Evolutionary conservation across 192 early-diverging fungal species (phyloP).

Genomic region (Coemansia sp.): DNA sequence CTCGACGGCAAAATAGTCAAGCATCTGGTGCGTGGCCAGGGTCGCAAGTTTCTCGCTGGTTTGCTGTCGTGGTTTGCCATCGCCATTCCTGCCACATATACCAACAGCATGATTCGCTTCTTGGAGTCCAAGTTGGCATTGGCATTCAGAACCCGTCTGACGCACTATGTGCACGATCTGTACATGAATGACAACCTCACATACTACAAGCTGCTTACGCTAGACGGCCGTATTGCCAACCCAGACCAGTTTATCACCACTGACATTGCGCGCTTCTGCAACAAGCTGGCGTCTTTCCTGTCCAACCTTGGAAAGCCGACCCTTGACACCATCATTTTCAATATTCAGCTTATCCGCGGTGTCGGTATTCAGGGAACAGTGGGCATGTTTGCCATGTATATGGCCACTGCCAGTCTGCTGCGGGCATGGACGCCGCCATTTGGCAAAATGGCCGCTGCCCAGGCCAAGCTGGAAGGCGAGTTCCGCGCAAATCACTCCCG

Average conservation of each 20-base stretch:
- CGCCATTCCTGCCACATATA: conserved; percentile 94
- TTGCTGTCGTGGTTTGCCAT: conserved; percentile 90
- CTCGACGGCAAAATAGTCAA: conserved; percentile 94
- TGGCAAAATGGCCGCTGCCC: conserved; percentile 89
- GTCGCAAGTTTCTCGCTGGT: conserved; percentile 73
- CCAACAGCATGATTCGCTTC: conserved; percentile 89
- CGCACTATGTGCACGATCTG: conserved; percentile 84
- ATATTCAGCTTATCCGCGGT: conserved; percentile 80
- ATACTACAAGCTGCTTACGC: conserved; percentile 89
- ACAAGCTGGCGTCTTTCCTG: conserved; percentile 81
- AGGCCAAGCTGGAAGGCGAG: conserved; percentile 89
- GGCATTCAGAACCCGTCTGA: conserved; percentile 84
- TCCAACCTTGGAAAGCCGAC: conserved; percentile 94
- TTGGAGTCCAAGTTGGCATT: conserved; percentile 63
- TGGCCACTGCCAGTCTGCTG: conserved; percentile 75
- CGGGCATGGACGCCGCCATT: conserved; percentile 91
- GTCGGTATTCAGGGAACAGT: conserved; percentile 86
- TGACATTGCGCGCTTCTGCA: conserved; percentile 91
- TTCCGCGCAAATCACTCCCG: conserved; percentile 94
- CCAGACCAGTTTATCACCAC: conserved; percentile 88
- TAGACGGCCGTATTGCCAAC: conserved; percentile 88
- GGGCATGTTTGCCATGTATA: conserved; percentile 76
- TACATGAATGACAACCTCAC: conserved; percentile 88
- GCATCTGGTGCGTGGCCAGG: conserved; percentile 87
- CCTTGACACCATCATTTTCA: conserved; percentile 92